phyloP scores from a whole-genome alignment of 257 asterid species.

The Fraxinus cuspidata region DNA sequence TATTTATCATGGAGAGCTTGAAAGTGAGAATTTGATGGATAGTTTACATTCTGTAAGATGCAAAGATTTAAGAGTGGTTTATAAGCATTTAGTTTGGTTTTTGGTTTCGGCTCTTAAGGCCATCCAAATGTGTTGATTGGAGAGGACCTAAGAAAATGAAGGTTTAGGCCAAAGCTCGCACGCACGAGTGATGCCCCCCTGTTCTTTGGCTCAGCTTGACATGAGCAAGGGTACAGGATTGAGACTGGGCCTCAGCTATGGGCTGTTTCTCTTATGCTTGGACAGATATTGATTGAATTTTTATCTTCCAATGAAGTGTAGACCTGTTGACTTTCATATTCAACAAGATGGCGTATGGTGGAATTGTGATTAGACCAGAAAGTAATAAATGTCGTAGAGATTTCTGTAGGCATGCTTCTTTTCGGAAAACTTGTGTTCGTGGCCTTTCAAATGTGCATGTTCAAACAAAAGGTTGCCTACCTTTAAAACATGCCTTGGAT shows the following conservation, averaged over 20 bases:
- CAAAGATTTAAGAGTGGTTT: not conserved
- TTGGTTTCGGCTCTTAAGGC: not conserved
- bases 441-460: not conserved
- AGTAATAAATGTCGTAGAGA: not conserved
- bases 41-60: not conserved
- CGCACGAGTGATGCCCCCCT: not conserved
- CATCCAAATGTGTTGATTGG: not conserved
- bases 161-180: not conserved
- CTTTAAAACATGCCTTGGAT: not conserved
- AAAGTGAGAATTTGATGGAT: not conserved
- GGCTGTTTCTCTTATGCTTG: not conserved
- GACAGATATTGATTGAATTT: not conserved
- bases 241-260: not conserved
- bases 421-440: not conserved
- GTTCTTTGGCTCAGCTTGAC: not conserved
- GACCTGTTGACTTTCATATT: not conserved
- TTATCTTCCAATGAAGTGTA: not conserved
- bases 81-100: not conserved
- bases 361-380: not conserved
- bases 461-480: not conserved
- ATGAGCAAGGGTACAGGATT: not conserved
- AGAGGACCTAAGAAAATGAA: not conserved
- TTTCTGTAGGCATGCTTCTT: not conserved
- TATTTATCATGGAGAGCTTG: not conserved
- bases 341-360: not conserved